Conservation (phyloP, 345 rosid species). For the Jatropha curcas region DNA sequence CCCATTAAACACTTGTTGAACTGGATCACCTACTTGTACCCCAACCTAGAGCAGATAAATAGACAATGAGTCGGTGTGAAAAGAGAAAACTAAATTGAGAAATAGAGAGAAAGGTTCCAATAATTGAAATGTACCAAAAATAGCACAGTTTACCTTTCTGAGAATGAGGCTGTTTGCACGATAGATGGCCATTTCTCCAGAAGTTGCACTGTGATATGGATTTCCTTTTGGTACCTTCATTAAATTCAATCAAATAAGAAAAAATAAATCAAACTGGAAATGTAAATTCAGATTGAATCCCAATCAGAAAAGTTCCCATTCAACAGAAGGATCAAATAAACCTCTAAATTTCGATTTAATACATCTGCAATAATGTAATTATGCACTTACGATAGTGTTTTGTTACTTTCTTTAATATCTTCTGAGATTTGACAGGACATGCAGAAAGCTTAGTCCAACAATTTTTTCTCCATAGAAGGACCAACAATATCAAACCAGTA, state of each 20-base stretch:
- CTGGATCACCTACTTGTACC: constrained; percentile 67
- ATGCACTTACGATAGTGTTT: not conserved
- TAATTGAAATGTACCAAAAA: not conserved
- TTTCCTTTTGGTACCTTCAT: constrained; percentile 86
- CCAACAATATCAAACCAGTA: not conserved
- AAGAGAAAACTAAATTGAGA: not conserved
- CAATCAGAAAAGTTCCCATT: not conserved
- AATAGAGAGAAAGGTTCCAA: not conserved
- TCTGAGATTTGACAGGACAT: not conserved
- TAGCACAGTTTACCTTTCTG: constrained; percentile 42
- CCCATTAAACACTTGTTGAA: constrained; percentile 59
- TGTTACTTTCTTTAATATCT: not conserved
- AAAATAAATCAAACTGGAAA: constrained; percentile 6
- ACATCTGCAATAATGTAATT: not conserved
- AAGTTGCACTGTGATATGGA: constrained; percentile 94
- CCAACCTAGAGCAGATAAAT: constrained; percentile 56
- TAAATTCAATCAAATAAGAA: not conserved
- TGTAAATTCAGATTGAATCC: not conserved
- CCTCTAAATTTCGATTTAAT: too few relatives aligned
- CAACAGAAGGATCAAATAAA: not conserved
- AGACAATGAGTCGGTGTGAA: constrained; percentile 9
- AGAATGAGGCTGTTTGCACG: constrained; percentile 76
- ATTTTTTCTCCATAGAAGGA: not conserved
- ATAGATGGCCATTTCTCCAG: constrained; percentile 92
- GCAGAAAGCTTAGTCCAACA: not conserved